phyloP scores from a whole-genome alignment of 2,329 filamentous ascomycete genomes.

The Fusarium caatingaense region DNA sequence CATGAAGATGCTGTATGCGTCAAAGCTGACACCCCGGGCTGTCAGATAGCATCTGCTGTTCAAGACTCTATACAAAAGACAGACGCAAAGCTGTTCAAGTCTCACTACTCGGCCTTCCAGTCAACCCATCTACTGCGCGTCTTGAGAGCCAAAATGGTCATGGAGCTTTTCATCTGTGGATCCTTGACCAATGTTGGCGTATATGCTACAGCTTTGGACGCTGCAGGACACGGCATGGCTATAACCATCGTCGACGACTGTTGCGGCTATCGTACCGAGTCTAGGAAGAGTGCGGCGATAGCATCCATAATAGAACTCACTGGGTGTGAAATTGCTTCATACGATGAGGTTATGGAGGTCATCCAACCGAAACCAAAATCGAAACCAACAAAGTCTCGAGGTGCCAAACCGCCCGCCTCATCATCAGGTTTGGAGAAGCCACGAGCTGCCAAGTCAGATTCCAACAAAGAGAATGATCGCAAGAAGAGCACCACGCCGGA shows the following conservation, averaged over 20 bases:
- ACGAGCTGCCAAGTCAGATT: constrained; percentile 7
- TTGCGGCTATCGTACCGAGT: constrained; percentile 79
- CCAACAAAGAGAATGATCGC: constrained; percentile 21
- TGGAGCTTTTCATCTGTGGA: constrained; percentile 89
- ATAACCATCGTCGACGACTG: constrained; percentile 91
- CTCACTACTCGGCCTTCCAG: constrained; percentile 88
- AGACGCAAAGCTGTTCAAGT: constrained; percentile 72
- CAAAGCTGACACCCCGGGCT: constrained; percentile 57
- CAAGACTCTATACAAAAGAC: constrained; percentile 57
- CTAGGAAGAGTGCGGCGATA: constrained; percentile 77
- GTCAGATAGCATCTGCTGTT: constrained; percentile 58
- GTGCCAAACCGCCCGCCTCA: constrained; percentile 10
- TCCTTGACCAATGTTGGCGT: constrained; percentile 88
- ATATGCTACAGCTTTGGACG: constrained; percentile 91
- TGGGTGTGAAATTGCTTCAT: constrained; percentile 74
- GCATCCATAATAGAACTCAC: constrained; percentile 78
- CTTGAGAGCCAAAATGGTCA: constrained; percentile 88
- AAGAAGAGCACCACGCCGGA: constrained; percentile 46
- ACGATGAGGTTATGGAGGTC: constrained; percentile 65
- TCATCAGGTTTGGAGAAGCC: constrained; percentile 19
- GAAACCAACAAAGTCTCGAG: constrained; percentile 14
- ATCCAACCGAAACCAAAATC: constrained; percentile 38
- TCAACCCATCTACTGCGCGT: constrained; percentile 77
- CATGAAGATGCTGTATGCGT: constrained; percentile 57
- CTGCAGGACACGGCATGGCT: constrained; percentile 85